Evolutionary conservation across 2,329 filamentous ascomycete genomes (phyloP).

Genomic region (Trichoderma koningii): DNA sequence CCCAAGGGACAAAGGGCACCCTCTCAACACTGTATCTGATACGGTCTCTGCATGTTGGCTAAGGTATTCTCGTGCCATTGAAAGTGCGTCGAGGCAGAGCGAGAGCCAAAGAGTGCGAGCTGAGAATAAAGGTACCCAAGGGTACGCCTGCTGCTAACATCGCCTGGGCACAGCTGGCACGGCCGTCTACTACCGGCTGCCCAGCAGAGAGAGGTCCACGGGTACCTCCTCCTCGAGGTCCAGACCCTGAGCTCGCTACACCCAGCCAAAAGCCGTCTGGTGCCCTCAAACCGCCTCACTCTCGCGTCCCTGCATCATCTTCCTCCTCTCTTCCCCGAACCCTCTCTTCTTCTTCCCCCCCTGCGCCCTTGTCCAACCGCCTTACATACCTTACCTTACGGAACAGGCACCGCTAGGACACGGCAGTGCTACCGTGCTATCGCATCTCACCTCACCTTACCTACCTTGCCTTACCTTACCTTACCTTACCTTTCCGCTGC

Average conservation of each 20-base stretch:
- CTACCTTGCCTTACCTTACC: not conserved
- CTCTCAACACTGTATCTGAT: not conserved
- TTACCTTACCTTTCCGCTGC: conserved; percentile 11
- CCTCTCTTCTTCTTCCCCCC: not conserved
- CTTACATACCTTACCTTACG: not conserved
- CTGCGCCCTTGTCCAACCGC: conserved; percentile 5
- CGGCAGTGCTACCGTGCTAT: not conserved
- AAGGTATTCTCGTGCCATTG: not conserved
- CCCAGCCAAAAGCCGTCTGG: not conserved
- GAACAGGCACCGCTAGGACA: too few relatives aligned
- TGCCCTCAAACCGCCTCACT: conserved; percentile 15
- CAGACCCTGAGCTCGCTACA: not conserved
- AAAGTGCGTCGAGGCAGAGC: not conserved
- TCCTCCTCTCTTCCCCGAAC: not conserved
- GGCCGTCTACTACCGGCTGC: too few relatives aligned
- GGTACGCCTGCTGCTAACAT: too few relatives aligned
- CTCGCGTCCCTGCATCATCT: not conserved
- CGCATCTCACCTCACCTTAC: not conserved
- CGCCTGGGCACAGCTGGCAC: too few relatives aligned
- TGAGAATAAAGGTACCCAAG: too few relatives aligned
- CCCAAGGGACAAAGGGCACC: not conserved
- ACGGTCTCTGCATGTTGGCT: not conserved
- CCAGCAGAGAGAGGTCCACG: too few relatives aligned
- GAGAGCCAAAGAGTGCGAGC: too few relatives aligned
- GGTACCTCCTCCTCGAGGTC: not conserved